Conservation (phyloP, 192 early-diverging fungal species). For the Dimargaris cristalligena region DNA sequence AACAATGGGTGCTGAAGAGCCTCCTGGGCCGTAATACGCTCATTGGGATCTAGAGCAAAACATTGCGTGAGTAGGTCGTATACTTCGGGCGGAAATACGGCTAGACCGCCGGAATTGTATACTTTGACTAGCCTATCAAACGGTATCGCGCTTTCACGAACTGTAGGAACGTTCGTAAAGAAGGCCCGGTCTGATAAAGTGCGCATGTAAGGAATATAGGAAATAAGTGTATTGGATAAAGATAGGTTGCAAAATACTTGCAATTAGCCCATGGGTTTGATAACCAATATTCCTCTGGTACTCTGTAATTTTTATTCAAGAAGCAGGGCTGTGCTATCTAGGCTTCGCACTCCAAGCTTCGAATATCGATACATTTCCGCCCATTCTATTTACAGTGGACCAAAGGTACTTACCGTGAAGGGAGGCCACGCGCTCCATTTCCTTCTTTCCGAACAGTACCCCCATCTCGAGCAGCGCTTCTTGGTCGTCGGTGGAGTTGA, state of each 20-base stretch:
- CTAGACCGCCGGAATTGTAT: conserved; percentile 22
- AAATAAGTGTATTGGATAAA: no score
- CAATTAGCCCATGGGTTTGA: no score
- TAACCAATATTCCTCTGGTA: no score
- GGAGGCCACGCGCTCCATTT: conserved; percentile 53
- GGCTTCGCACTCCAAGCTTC: background rate
- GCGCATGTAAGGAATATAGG: no score
- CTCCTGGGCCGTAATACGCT: conserved; percentile 56
- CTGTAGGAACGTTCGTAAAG: conserved; percentile 25
- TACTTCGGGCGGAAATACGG: conserved; percentile 22
- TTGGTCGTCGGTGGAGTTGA: conserved; percentile 67
- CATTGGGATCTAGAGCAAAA: conserved; percentile 36
- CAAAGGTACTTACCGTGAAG: conserved; percentile 33
- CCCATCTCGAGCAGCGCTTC: conserved; percentile 78
- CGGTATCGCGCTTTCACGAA: conserved; percentile 24
- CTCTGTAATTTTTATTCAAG: no score
- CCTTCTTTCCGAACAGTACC: conserved; percentile 52
- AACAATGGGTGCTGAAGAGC: conserved; percentile 68
- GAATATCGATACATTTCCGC: no score
- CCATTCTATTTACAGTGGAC: background rate
- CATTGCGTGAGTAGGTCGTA: conserved; percentile 43
- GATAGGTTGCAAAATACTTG: no score
- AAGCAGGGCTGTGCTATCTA: conserved; percentile 6
- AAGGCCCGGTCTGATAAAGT: conserved; percentile 19
- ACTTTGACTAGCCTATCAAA: conserved; percentile 28